These are phyloP conservation scores for Glaciozyma antarctica DNA, from an alignment of 768 basidiomycete species.

Conservation along the genomic window DNA sequence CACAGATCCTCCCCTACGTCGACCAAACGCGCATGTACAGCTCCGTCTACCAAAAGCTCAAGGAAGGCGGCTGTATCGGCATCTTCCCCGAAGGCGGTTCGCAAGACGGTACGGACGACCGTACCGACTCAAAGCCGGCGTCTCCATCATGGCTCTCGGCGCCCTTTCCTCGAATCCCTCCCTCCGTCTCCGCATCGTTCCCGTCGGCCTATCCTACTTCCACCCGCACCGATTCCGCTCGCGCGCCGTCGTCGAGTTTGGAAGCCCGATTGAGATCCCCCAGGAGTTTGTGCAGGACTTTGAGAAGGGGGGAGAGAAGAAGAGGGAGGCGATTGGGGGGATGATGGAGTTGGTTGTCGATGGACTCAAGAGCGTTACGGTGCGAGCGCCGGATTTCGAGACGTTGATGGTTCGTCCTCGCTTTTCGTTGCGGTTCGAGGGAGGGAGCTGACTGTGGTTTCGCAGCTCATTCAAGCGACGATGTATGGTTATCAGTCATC, in stretches of 20 bases:
- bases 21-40: slow-evolving; percentile 94
- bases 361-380: slow-evolving; percentile 86
- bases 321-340: slow-evolving; percentile 79
- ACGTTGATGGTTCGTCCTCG: slow-evolving; percentile 74
- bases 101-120: slow-evolving; percentile 90
- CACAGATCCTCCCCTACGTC: slow-evolving; percentile 61
- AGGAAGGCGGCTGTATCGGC: slow-evolving; percentile 79
- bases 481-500: slow-evolving; percentile 92
- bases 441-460: background rate
- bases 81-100: slow-evolving; percentile 99
- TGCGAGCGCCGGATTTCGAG: slow-evolving; percentile 92
- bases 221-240: slow-evolving; percentile 80
- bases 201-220: slow-evolving; percentile 58
- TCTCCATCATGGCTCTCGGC: slow-evolving; percentile 94
- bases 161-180: slow-evolving; percentile 87
- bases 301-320: slow-evolving; percentile 73
- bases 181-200: slow-evolving; percentile 78
- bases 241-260: slow-evolving; percentile 94
- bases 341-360: slow-evolving; percentile 87
- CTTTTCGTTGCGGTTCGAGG: background rate
- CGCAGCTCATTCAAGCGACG: slow-evolving; percentile 85
- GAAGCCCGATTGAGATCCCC: slow-evolving; percentile 85
- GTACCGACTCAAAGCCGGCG: slow-evolving; percentile 95
- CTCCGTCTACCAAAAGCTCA: slow-evolving; percentile 76
- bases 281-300: slow-evolving; percentile 77